Conservation (phyloP, 441 rosid species). For the Erodium trifolium region DNA sequence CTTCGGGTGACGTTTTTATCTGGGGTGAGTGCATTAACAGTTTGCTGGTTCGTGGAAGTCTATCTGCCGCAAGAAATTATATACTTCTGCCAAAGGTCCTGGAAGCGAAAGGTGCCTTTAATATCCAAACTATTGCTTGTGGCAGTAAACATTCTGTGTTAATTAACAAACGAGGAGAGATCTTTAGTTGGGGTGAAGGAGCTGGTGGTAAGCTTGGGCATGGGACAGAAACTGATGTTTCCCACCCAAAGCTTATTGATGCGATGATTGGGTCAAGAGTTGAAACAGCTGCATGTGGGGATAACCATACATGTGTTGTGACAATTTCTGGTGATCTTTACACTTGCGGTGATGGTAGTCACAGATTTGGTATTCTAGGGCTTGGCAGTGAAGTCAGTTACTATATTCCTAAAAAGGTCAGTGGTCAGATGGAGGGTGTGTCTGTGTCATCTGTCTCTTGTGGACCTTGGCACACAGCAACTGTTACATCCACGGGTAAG, state of each 20-base stretch:
- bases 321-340: conserved; percentile 95
- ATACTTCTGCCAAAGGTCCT: conserved; percentile 75
- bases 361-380: conserved; percentile 83
- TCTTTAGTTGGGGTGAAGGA: conserved; percentile 95
- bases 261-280: conserved; percentile 64
- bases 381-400: conserved; percentile 91
- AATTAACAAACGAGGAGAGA: conserved; percentile 87
- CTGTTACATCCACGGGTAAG: conserved; percentile 85
- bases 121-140: conserved; percentile 85
- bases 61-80: conserved; percentile 53
- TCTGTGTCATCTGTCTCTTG: conserved; percentile 85
- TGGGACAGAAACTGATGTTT: conserved; percentile 79
- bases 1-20: conserved; percentile 85
- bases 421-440: conserved; percentile 84
- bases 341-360: conserved; percentile 86
- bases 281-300: conserved; percentile 92
- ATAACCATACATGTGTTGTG: conserved; percentile 86
- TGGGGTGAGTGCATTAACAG: conserved; percentile 94
- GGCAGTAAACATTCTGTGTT: conserved; percentile 84
- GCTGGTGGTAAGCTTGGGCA: conserved; percentile 96
- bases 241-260: conserved; percentile 80
- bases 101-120: conserved; percentile 85
- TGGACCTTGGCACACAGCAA: conserved; percentile 97
- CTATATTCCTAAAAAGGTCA: conserved; percentile 80
- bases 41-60: conserved; percentile 81